phyloP scores from a whole-genome alignment of 2,329 filamentous ascomycete species.

The Cladosporium sp. region DNA sequence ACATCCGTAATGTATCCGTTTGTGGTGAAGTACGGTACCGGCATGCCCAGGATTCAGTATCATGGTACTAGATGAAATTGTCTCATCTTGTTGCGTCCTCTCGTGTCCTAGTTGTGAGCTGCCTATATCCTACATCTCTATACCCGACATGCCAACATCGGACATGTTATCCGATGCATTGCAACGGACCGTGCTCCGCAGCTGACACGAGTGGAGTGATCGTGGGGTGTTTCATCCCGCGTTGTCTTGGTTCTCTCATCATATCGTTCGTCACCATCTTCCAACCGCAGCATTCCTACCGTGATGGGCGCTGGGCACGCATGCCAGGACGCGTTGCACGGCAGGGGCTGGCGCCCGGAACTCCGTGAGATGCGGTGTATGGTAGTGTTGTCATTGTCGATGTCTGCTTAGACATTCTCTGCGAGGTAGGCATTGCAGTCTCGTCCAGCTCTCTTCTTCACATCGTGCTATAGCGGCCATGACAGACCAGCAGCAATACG shows the following conservation, averaged over 20 bases:
- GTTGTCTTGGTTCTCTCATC: not conserved
- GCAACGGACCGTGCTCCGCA: not conserved
- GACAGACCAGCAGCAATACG: conserved; percentile 19
- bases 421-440: too few relatives aligned
- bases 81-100: not conserved
- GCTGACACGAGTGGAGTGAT: not conserved
- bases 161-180: not conserved
- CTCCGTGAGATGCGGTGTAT: not conserved
- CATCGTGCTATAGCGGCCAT: not conserved
- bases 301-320: not conserved
- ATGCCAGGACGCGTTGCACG: not conserved
- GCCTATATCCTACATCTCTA: not conserved
- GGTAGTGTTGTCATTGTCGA: not conserved
- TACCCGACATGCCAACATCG: not conserved
- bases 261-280: not conserved
- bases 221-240: not conserved
- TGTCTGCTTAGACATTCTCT: not conserved
- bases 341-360: not conserved
- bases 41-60: not conserved
- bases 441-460: too few relatives aligned
- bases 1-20: not conserved
- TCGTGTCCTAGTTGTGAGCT: not conserved
- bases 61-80: rapidly evolving
- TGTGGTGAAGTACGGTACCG: not conserved
- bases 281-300: not conserved